Evolutionary conservation across 257 asterid species (phyloP).

Genomic region (Sherardia arvensis): DNA sequence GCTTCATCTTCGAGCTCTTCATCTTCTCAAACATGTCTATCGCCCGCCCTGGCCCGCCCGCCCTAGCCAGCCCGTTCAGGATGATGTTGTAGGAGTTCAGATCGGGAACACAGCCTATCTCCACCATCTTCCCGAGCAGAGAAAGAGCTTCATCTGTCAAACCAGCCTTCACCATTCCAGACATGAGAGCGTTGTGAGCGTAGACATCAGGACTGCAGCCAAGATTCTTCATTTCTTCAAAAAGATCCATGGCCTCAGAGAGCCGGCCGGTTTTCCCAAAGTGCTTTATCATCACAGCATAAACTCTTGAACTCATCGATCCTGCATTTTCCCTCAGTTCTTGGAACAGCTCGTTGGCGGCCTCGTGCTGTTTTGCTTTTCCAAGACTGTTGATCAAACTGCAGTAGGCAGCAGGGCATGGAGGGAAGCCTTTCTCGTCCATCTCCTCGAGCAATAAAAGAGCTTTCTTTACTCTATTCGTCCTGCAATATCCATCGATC

Average conservation of each 20-base stretch:
- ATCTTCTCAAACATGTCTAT: slow-evolving; percentile 28
- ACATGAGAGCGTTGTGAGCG: slow-evolving; percentile 40
- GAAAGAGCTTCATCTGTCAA: slow-evolving; percentile 34
- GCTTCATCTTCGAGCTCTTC: slow-evolving; percentile 24
- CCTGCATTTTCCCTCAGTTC: slow-evolving; percentile 41
- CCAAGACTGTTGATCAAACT: slow-evolving; percentile 81
- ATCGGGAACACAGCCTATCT: slow-evolving; percentile 31
- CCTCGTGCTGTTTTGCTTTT: slow-evolving; percentile 68
- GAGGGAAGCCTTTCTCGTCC: slow-evolving; percentile 93
- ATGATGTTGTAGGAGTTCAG: slow-evolving; percentile 32
- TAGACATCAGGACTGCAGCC: slow-evolving; percentile 37
- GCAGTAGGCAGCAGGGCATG: slow-evolving; percentile 96
- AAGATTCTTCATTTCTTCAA: slow-evolving; percentile 26
- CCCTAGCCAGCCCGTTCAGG: slow-evolving; percentile 30
- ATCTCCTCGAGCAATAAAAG: slow-evolving; percentile 74
- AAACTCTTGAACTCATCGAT: slow-evolving; percentile 33
- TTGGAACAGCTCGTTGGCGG: slow-evolving; percentile 45
- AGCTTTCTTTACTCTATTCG: slow-evolving; percentile 62
- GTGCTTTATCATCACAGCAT: slow-evolving; percentile 45
- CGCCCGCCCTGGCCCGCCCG: slow-evolving; percentile 27
- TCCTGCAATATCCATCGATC: slow-evolving; percentile 84
- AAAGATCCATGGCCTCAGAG: slow-evolving; percentile 28
- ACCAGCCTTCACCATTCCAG: slow-evolving; percentile 34
- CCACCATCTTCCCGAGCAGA: slow-evolving; percentile 27
- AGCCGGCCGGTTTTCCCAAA: slow-evolving; percentile 37